Percentiles rank a stretch among this genome's conserved stretches.
Evolutionary conservation across 208 protist genomes (phyloP).

Genomic region (Leishmania mexicana): DNA sequence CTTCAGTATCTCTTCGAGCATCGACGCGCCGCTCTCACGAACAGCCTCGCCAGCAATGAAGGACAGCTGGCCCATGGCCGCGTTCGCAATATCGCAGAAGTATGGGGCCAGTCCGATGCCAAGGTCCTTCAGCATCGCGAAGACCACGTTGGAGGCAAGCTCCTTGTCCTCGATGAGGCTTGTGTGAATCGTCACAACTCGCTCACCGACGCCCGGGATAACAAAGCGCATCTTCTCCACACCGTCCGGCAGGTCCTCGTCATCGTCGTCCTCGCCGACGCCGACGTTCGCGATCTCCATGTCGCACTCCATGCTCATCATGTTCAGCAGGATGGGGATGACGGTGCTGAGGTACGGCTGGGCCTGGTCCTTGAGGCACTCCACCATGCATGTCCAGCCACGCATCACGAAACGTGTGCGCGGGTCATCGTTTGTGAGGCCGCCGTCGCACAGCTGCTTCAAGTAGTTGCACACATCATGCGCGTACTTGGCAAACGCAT

Average conservation of each 20-base stretch:
- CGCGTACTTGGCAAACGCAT: constrained; percentile 71
- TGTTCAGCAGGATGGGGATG: constrained; percentile 72
- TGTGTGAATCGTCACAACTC: constrained; percentile 75
- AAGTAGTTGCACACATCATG: constrained; percentile 80
- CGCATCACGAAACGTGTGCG: constrained; percentile 80
- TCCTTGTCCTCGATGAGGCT: constrained; percentile 91
- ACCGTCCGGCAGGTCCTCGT: constrained; percentile 43
- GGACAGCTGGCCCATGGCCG: constrained; percentile 57
- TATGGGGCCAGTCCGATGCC: constrained; percentile 54
- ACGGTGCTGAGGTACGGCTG: constrained; percentile 76
- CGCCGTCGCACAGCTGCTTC: constrained; percentile 35
- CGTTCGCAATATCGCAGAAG: constrained; percentile 66
- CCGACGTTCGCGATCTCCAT: constrained; percentile 61
- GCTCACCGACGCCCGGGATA: constrained; percentile 77
- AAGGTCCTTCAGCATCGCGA: constrained; percentile 69
- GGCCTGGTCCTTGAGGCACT: constrained; percentile 77
- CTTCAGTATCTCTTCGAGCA: constrained; percentile 70
- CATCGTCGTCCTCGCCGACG: constrained; percentile 64
- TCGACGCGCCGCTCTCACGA: constrained; percentile 74
- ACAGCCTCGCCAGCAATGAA: constrained; percentile 69
- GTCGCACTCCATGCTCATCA: constrained; percentile 81
- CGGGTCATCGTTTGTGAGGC: constrained; percentile 66
- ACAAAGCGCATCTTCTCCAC: constrained; percentile 64
- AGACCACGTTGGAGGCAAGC: constrained; percentile 74
- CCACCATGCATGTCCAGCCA: constrained; percentile 91